Percentiles rank a stretch among this genome's conserved stretches.
phyloP scores from a whole-genome alignment of 768 basidiomycete species.

The Kwoniella europaea region DNA sequence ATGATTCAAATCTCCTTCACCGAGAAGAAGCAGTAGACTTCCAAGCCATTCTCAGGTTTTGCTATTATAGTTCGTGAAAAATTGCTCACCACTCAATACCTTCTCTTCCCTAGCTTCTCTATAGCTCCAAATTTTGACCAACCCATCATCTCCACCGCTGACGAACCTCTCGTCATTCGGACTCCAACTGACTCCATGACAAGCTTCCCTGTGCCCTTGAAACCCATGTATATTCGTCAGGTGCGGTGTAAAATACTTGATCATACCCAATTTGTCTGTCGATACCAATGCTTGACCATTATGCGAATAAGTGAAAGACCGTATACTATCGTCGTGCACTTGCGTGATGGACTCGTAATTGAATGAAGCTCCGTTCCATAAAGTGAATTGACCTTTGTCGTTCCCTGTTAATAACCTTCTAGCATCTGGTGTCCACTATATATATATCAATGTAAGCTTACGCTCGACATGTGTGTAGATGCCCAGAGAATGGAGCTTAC shows the following conservation, averaged over 20 bases:
- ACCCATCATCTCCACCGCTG: constrained; percentile 93
- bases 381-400: constrained; percentile 94
- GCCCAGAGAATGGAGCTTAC: constrained; percentile 63
- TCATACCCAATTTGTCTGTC: constrained; percentile 87
- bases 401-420: constrained; percentile 92
- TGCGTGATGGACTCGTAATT: constrained; percentile 99
- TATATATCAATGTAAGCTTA: neutral
- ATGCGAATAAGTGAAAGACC: constrained; percentile 85
- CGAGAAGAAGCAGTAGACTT: no score
- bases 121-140: constrained; percentile 93
- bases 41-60: no score
- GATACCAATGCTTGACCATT: constrained; percentile 92
- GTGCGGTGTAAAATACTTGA: constrained; percentile 99
- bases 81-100: constrained; percentile 72
- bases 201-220: constrained; percentile 91
- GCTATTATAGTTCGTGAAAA: neutral
- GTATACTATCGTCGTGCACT: constrained; percentile 87
- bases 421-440: constrained; percentile 97
- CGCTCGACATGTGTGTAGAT: neutral
- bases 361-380: constrained; percentile 99
- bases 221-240: constrained; percentile 98
- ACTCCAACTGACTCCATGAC: constrained; percentile 87
- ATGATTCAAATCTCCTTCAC: neutral
- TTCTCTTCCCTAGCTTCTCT: constrained; percentile 88
- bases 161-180: constrained; percentile 91